Conservation (phyloP, 768 basidiomycete species). For the Pleurotus ostreatus region DNA sequence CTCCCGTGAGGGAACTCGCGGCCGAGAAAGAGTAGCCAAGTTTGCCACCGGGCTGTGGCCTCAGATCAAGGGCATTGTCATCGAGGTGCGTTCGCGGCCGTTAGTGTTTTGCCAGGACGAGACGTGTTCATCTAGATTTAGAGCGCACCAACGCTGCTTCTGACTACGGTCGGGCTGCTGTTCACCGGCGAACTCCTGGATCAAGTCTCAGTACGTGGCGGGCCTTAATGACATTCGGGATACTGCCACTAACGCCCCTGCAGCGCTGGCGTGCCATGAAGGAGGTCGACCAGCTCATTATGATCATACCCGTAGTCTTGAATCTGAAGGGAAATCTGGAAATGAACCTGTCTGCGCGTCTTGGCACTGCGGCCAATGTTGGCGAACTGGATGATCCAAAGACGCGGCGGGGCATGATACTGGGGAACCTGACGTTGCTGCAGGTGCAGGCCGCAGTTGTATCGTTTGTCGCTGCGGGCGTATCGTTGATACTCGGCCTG, state of each 20-base stretch:
- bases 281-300: constrained; percentile 90
- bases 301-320: constrained; percentile 90
- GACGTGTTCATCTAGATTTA: constrained; percentile 25
- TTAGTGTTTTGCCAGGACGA: not conserved
- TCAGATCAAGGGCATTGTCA: constrained; percentile 57
- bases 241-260: not conserved
- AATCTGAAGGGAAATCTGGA: constrained; percentile 99
- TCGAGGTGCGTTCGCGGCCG: constrained; percentile 51
- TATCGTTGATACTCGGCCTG: constrained; percentile 71
- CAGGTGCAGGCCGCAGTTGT: constrained; percentile 93
- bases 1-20: constrained; percentile 22
- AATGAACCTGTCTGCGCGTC: constrained; percentile 95
- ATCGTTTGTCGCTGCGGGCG: constrained; percentile 78
- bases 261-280: constrained; percentile 89
- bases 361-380: constrained; percentile 93
- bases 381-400: constrained; percentile 80
- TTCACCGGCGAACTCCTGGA: constrained; percentile 91
- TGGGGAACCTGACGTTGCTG: constrained; percentile 80
- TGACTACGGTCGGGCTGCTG: constrained; percentile 79
- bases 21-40: constrained; percentile 13
- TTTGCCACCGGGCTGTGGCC: constrained; percentile 36
- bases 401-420: constrained; percentile 59
- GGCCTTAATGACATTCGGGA: not conserved
- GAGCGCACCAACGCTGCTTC: constrained; percentile 84
- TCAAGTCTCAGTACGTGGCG: constrained; percentile 68